These are phyloP conservation scores for Zygoascus bituminiphila DNA, from an alignment of 805 yeast species.

Conservation along the genomic window DNA sequence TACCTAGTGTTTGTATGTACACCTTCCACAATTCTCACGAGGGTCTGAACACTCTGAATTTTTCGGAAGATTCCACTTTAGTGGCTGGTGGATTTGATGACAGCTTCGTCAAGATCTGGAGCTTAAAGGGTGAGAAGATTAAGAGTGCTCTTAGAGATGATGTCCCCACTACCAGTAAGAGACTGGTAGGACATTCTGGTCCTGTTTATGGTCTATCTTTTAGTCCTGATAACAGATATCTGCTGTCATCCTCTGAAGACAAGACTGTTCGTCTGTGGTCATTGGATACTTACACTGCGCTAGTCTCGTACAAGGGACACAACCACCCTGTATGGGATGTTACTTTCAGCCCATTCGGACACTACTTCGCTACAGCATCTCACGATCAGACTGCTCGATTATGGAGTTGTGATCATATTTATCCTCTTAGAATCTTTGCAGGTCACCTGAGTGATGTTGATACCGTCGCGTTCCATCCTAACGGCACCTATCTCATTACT, in stretches of 20 bases:
- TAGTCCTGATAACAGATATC: constrained; percentile 78
- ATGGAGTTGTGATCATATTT: constrained; percentile 97
- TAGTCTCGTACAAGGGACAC: constrained; percentile 94
- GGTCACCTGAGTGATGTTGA: constrained; percentile 97
- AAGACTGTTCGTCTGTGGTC: constrained; percentile 92
- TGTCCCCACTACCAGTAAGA: constrained; percentile 28
- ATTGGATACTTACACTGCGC: constrained; percentile 75
- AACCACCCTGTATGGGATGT: constrained; percentile 98
- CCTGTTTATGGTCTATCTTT: constrained; percentile 86
- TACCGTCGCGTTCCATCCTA: constrained; percentile 91
- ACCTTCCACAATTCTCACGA: constrained; percentile 93
- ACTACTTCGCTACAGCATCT: constrained; percentile 95
- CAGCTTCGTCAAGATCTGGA: constrained; percentile 85
- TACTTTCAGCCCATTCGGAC: constrained; percentile 87
- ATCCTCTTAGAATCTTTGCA: constrained; percentile 91
- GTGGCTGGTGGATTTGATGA: constrained; percentile 95
- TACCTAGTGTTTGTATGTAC: constrained; percentile 96
- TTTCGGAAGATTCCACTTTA: constrained; percentile 77
- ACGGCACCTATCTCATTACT: constrained; percentile 87
- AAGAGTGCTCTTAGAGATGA: constrained; percentile 30
- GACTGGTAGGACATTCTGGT: constrained; percentile 87
- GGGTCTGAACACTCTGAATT: constrained; percentile 76
- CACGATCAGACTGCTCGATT: constrained; percentile 96
- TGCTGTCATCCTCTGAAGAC: constrained; percentile 83
- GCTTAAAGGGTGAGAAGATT: constrained; percentile 82